Conservation (phyloP, 2,329 filamentous ascomycete genomes). For the Pyrenophora seminiperda region DNA sequence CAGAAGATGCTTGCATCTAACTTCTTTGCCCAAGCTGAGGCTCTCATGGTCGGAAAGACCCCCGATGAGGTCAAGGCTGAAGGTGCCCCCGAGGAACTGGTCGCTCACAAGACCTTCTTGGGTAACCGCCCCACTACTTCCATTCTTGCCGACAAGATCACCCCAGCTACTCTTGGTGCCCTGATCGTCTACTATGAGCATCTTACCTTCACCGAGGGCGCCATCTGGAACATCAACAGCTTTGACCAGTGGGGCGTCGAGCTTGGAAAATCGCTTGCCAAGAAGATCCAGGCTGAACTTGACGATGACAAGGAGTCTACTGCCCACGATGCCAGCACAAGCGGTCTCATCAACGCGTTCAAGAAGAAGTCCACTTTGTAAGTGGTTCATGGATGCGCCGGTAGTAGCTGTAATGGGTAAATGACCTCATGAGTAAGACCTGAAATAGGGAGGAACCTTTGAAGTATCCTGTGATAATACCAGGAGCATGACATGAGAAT, state of each 20-base stretch:
- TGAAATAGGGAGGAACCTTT: slow-evolving; percentile 9
- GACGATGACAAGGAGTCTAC: slow-evolving; percentile 73
- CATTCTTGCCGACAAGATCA: slow-evolving; percentile 92
- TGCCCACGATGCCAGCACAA: slow-evolving; percentile 85
- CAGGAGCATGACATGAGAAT: slow-evolving; percentile 12
- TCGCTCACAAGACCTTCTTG: slow-evolving; percentile 99
- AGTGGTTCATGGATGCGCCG: background rate
- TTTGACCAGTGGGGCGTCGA: slow-evolving; percentile 99
- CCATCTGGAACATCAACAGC: slow-evolving; percentile 98
- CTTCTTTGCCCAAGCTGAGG: slow-evolving; percentile 88
- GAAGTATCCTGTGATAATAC: slow-evolving; percentile 7
- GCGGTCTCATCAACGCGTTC: slow-evolving; percentile 87
- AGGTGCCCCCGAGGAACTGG: slow-evolving; percentile 72
- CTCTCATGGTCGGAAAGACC: slow-evolving; percentile 89
- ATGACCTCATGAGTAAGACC: slow-evolving; percentile 16
- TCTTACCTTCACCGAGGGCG: slow-evolving; percentile 95
- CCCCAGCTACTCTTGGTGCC: slow-evolving; percentile 88
- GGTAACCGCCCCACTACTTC: slow-evolving; percentile 97
- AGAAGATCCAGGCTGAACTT: slow-evolving; percentile 71
- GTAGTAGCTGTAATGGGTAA: slow-evolving; percentile 14
- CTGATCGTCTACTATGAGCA: slow-evolving; percentile 99
- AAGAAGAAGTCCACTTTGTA: slow-evolving; percentile 70
- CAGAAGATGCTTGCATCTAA: slow-evolving; percentile 95
- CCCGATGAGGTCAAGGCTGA: slow-evolving; percentile 79
- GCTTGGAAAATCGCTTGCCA: slow-evolving; percentile 93